Base-by-base conservation (phyloP, 441 rosid species). In the Pelargonium fulgidum region DNA sequence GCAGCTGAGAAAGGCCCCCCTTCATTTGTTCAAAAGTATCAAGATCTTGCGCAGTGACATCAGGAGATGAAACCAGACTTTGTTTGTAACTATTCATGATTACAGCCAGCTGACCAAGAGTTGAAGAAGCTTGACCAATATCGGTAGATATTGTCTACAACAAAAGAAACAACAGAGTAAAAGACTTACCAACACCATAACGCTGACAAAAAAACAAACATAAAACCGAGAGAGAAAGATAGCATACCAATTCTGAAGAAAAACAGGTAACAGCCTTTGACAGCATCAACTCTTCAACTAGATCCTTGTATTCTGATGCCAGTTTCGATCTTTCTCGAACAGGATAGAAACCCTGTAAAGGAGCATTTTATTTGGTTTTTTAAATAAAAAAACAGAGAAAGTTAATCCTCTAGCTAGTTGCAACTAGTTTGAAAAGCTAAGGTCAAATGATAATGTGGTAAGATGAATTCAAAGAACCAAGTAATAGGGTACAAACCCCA, bases 281-380 rank as follows among this genome's bases (percentile, higher is more conserved):
- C 45, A 68, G 79, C 86, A 79, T 81, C 83, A 92, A 76, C 20
- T 85, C 83, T 72, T 84, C 86, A 70, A 86, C 79, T 77, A 83
- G 79, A 78, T 66, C 9, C 69, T 82, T 78, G 73, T 81, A 95
- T 65, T 89, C 90, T 0, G 84, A 77, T 54, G 82, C 71, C 75
- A 95, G 75, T 68, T 81, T 86, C 16, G 99, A 89, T 82, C 99
- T 88, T 72, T 95, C 99, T 66, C 99, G 85, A 76, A 95, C 80
- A 70, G 99, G 99, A 80, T 81, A 89, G 77, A 89, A 95, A 48
- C 99, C 99, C 98, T 93, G 85, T 68, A 26, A 79, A 79, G 79
- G 59, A 81, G 54, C 65, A 59, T 59, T 22, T 17, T 3, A 8
- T 59, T 59, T 59, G 22, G 64, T 22, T 59, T 59, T 33, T 59